Evolutionary conservation across 495 filamentous ascomycete species (phyloP), one percentile per base, ranked within the genome.

Genomic region (Podospora didyma): DNA sequence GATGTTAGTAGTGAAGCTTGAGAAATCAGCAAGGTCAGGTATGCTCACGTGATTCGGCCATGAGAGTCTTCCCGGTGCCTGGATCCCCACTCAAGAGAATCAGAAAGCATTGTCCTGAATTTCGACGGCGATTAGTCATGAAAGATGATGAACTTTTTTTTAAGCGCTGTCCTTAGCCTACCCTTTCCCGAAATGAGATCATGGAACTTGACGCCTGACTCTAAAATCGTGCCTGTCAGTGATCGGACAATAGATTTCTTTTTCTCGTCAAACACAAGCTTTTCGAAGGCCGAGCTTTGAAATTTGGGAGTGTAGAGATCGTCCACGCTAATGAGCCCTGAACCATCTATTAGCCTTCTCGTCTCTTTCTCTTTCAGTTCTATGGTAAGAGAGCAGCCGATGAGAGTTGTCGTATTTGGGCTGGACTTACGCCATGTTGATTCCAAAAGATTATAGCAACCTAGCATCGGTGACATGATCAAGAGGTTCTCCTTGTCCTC

Each of bases 71-170:
- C 10, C 67, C 67, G 0, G 57, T 63, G 5, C 66, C 68, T 20
- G 68, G 61, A 14, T 66, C 61, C 11, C 66, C 68, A 31, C 57
- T 60, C 2, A 70, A 50, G 9, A 70, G 57, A 0, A 69, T 24
- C 16, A 70, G 58, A 11, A 70, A 47, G 3, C 66, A 67, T 57
- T 70, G 58, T 0, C 68, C 63, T 67, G n/a, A n/a, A n/a, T n/a
- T n/a, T n/a, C n/a, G n/a, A n/a, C n/a, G n/a, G n/a, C n/a, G n/a
- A n/a, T n/a, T n/a, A n/a, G n/a, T n/a, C n/a, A n/a, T n/a, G n/a
- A n/a, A n/a, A n/a, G n/a, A n/a, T n/a, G n/a, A n/a, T n/a, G n/a
- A n/a, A n/a, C n/a, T n/a, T n/a, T n/a, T n/a, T n/a, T n/a, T n/a
- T n/a, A 70, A 47, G 3, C 66, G 64, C 56, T 70, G 58, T 0